Percentiles rank a stretch among this genome's conserved stretches.
Conservation (phyloP, 305 asterid genomes). For the Fraxinus baroniana region DNA sequence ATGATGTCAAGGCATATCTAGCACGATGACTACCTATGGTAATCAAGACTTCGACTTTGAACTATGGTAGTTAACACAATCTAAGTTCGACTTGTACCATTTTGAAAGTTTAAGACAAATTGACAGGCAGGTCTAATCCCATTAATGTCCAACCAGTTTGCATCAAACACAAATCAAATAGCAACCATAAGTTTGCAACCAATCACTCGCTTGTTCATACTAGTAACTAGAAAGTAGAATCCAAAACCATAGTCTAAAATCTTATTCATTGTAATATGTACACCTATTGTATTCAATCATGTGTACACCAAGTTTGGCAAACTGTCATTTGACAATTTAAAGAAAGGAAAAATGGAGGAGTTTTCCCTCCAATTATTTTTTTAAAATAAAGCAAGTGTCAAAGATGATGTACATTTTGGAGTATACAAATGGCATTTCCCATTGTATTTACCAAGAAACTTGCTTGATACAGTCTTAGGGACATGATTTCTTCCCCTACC, state of each 20-base stretch:
- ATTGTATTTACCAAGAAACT: no score
- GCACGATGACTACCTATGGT: neutral
- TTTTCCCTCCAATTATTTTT: no score
- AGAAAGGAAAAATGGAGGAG: no score
- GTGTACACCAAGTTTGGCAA: no score
- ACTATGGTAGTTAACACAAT: neutral
- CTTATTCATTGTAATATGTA: neutral
- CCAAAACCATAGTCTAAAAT: neutral
- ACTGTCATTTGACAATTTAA: no score
- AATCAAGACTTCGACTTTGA: neutral
- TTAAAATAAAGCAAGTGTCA: no score
- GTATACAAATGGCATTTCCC: no score
- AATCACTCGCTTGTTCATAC: neutral
- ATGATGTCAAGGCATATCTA: neutral
- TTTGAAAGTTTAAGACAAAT: neutral
- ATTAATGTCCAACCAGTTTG: neutral
- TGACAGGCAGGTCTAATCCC: neutral
- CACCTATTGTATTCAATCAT: no score
- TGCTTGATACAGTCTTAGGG: neutral
- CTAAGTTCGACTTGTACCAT: neutral
- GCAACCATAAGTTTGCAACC: neutral
- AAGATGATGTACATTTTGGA: no score
- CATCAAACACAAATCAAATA: neutral
- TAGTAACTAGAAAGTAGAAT: neutral
- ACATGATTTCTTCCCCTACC: neutral